A percentile compares a stretch with the other conserved stretches of the same genome.
Conservation (phyloP, 2,329 filamentous ascomycete genomes). For the Fusarium sp. region DNA sequence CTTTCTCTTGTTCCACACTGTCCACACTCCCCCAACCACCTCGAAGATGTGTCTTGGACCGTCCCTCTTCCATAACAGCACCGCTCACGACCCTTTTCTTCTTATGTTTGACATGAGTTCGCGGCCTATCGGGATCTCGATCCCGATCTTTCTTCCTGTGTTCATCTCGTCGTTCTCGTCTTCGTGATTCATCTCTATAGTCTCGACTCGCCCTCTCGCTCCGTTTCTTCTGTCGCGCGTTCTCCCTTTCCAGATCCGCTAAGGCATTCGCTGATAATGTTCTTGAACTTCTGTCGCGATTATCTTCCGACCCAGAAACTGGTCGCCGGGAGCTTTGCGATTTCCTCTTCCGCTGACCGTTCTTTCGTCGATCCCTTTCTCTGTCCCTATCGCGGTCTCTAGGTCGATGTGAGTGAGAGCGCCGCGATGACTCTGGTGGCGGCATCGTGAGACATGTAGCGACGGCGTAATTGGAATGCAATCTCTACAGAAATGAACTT, state of each 20-base stretch:
- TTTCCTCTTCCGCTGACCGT: constrained; percentile 53
- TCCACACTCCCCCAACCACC: constrained; percentile 57
- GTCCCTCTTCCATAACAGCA: constrained; percentile 75
- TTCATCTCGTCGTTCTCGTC: constrained; percentile 39
- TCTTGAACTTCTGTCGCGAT: constrained; percentile 44
- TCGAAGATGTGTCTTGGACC: constrained; percentile 55
- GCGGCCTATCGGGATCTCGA: constrained; percentile 45
- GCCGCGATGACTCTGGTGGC: constrained; percentile 50
- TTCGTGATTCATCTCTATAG: constrained; percentile 50
- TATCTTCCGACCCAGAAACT: constrained; percentile 51
- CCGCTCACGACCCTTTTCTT: constrained; percentile 77
- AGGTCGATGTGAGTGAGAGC: constrained; percentile 43
- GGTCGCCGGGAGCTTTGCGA: constrained; percentile 49
- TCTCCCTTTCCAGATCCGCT: constrained; percentile 72
- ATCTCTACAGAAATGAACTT: constrained; percentile 20
- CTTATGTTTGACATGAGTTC: constrained; percentile 55
- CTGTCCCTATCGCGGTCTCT: constrained; percentile 42
- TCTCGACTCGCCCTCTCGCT: constrained; percentile 31
- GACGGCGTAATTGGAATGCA: constrained; percentile 44
- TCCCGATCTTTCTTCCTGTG: constrained; percentile 38
- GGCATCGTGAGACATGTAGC: constrained; percentile 49
- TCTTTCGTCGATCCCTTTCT: constrained; percentile 41
- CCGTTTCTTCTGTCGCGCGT: constrained; percentile 60
- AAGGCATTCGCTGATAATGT: constrained; percentile 67
- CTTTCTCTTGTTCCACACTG: constrained; percentile 61